Evolutionary conservation across 2,329 filamentous ascomycete genomes (phyloP).

Genomic region (Microascus cirrosus): DNA sequence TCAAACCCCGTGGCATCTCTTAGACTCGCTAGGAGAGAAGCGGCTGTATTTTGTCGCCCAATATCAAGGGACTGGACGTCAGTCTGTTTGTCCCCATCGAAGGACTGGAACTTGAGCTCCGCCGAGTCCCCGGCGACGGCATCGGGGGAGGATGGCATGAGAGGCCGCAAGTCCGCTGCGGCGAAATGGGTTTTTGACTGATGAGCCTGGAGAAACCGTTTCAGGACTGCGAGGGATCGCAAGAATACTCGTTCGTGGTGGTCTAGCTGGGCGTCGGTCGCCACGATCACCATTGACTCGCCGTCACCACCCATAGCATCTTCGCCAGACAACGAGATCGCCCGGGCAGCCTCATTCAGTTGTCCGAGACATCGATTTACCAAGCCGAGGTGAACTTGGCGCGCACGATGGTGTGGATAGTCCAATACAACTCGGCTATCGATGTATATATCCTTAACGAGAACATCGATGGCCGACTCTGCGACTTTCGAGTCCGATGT

Average conservation of each 20-base stretch:
- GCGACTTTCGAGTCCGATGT: constrained; percentile 57
- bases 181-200: constrained; percentile 50
- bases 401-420: constrained; percentile 37
- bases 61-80: constrained; percentile 53
- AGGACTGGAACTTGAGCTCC: constrained; percentile 63
- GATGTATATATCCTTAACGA: constrained; percentile 63
- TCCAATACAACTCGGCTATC: constrained; percentile 38
- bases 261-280: constrained; percentile 30
- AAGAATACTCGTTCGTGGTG: constrained; percentile 51
- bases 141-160: constrained; percentile 39
- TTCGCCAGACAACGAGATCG: constrained; percentile 37
- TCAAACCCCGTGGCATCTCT: constrained; percentile 62
- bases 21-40: constrained; percentile 57
- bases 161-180: constrained; percentile 42
- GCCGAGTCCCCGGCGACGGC: constrained; percentile 51
- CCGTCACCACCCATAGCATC: constrained; percentile 30
- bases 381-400: constrained; percentile 55
- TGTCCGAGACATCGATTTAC: constrained; percentile 65
- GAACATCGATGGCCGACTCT: constrained; percentile 52
- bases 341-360: constrained; percentile 50
- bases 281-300: constrained; percentile 40
- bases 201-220: constrained; percentile 54
- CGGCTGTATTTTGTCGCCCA: constrained; percentile 59
- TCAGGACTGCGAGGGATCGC: constrained; percentile 57
- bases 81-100: constrained; percentile 48